Evolutionary conservation across 352 stramenopile species (phyloP), one percentile per base, ranked within the genome.

Genomic region (Phytophthora sojae): DNA sequence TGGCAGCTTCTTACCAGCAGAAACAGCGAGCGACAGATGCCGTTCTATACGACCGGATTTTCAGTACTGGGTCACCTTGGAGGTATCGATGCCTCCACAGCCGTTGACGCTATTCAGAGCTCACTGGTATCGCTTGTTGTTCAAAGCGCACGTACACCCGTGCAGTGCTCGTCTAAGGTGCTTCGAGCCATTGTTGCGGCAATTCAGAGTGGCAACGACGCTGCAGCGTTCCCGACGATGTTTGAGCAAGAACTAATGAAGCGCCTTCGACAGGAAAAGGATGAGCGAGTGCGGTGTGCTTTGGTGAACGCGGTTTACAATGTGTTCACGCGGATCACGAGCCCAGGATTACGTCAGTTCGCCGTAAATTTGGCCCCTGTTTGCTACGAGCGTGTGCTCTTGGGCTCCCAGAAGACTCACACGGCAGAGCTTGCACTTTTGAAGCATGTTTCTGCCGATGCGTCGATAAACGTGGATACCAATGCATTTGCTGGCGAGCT

Each of bases 31-130:
- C 29, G 61, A 6, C 30, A 55, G n/a, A 8, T 68, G 5, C 61
- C 69, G 25, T 78, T 85, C 56, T 82, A 78, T 39, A 73, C 71
- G 32, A 78, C 74, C 12, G 75, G 73, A 44, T 85, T 88, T 45
- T 72, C 60, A 23, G 61, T 82, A 17, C 50, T 84, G 4, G 14
- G 58, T 3, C 23, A 66, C 17, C 69, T 85, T 5, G 79, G 77
- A 1, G 77, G 80, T 4, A 14, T 86, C 15, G 54, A 82, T 8
- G 65, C 57, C 0, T 57, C 51, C 1, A 76, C 54, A 5, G 76
- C 73, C 47, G 12, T 70, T 19, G 26, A 45, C 9, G 67, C 44
- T 19, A 67, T 77, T 49, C 57, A 69, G 17, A 73, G 53, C 9
- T 71, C 64, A 15, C 44, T 90, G 19, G 70, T 81, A 15, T 71